Evolutionary conservation across 2,329 filamentous ascomycete species (phyloP).

Genomic region (Coleophoma crateriformis): DNA sequence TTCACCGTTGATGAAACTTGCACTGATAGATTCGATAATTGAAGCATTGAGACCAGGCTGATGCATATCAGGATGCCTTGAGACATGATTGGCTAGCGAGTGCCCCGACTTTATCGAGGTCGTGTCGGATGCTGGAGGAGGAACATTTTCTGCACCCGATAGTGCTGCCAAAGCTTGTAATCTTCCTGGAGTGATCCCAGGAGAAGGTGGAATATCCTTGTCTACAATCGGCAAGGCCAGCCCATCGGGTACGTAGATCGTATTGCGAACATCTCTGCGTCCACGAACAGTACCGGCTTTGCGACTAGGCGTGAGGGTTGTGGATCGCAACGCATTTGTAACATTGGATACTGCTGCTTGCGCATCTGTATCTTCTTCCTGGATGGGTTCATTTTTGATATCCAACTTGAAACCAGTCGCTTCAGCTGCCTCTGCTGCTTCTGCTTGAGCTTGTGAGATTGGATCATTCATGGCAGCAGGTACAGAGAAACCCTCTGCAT

Average conservation of each 20-base stretch:
- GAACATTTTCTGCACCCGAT: conserved; percentile 51
- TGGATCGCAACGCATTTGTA: conserved; percentile 62
- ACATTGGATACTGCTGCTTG: conserved; percentile 72
- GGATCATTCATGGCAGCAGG: conserved; percentile 57
- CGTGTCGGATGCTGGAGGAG: conserved; percentile 66
- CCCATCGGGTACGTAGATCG: conserved; percentile 60
- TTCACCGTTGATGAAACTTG: conserved; percentile 70
- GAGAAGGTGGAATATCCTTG: conserved; percentile 22
- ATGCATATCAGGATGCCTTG: conserved; percentile 76
- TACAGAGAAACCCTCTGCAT: conserved; percentile 73
- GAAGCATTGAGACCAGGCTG: conserved; percentile 80
- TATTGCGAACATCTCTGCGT: conserved; percentile 86
- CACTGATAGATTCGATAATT: conserved; percentile 86
- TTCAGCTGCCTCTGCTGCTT: conserved; percentile 51
- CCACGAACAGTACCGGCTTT: conserved; percentile 76
- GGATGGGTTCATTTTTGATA: conserved; percentile 73
- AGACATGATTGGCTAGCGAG: conserved; percentile 66
- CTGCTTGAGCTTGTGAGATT: conserved; percentile 68
- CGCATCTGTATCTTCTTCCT: conserved; percentile 70
- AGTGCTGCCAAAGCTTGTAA: conserved; percentile 47
- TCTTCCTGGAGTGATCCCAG: conserved; percentile 26
- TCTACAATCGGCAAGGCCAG: conserved; percentile 15
- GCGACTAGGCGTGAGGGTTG: conserved; percentile 58
- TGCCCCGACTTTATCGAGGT: conserved; percentile 88
- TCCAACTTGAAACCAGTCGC: conserved; percentile 70